These are phyloP conservation scores for Trypanosoma brucei DNA, from an alignment of 208 protist genomes.

Conservation along the genomic window DNA sequence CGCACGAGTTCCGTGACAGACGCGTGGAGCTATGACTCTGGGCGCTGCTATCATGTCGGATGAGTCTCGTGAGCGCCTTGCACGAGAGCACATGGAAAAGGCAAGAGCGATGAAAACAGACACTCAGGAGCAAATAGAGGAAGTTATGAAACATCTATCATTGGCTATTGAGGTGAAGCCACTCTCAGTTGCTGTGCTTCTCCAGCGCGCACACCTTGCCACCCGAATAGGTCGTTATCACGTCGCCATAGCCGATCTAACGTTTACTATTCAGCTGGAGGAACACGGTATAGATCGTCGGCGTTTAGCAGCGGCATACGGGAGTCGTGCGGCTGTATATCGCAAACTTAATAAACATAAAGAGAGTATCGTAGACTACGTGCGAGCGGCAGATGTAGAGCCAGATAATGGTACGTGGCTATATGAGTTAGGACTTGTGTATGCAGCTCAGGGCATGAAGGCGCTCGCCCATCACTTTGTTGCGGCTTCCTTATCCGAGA, in stretches of 20 bases:
- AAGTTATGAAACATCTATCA: conserved; percentile 38
- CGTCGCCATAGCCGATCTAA: conserved; percentile 52
- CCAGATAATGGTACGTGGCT: conserved; percentile 81
- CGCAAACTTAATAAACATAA: conserved; percentile 37
- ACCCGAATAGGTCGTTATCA: conserved; percentile 27
- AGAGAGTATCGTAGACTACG: conserved; percentile 67
- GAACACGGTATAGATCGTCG: conserved; percentile 36
- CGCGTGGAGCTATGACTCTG: neutral
- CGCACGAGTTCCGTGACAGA: conserved; percentile 3
- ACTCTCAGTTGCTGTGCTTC: conserved; percentile 40
- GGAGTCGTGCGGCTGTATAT: conserved; percentile 45
- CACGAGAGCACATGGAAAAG: conserved; percentile 45
- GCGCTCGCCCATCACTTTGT: conserved; percentile 47
- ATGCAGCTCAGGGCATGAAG: conserved; percentile 31
- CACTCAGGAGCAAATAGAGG: conserved; percentile 24
- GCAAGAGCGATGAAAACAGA: conserved; percentile 39
- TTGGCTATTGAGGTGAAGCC: conserved; percentile 43
- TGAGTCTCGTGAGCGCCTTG: conserved; percentile 20
- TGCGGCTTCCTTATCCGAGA: conserved; percentile 40
- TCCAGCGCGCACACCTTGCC: conserved; percentile 40
- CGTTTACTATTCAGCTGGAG: conserved; percentile 73
- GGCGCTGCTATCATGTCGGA: conserved; percentile 1
- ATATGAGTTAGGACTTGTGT: conserved; percentile 67
- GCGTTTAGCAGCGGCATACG: conserved; percentile 56
- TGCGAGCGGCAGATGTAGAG: conserved; percentile 59